Conservation (phyloP, 1,284 basidiomycete genomes). For the Pseudozyma sp. region DNA sequence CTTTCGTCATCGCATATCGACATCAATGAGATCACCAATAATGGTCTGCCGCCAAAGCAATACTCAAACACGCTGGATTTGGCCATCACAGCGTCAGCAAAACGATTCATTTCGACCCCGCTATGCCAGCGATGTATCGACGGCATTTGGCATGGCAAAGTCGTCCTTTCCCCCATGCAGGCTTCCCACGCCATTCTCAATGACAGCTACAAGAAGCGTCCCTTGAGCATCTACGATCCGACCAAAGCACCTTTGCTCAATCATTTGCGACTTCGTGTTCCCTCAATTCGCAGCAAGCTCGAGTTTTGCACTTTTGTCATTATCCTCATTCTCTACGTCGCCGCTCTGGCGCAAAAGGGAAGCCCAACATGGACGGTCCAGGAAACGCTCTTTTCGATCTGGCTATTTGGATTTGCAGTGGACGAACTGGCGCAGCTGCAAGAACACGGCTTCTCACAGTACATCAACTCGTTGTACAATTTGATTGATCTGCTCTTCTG, state of each 20-base stretch:
- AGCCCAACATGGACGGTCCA: slow-evolving; percentile 48
- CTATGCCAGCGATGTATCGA: slow-evolving; percentile 63
- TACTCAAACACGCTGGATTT: slow-evolving; percentile 60
- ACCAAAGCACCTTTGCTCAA: slow-evolving; percentile 90
- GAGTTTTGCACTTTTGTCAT: slow-evolving; percentile 81
- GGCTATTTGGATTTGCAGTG: slow-evolving; percentile 78
- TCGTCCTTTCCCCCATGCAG: slow-evolving; percentile 51
- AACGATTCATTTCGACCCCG: slow-evolving; percentile 61
- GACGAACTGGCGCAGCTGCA: slow-evolving; percentile 94
- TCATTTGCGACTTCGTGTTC: slow-evolving; percentile 94
- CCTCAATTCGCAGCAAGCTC: slow-evolving; percentile 85
- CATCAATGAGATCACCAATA: slow-evolving; percentile 22
- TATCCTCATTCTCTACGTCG: slow-evolving; percentile 61
- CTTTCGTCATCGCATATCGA: slow-evolving; percentile 34
- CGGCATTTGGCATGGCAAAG: slow-evolving; percentile 60
- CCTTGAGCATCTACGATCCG: slow-evolving; percentile 93
- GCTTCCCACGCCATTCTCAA: slow-evolving; percentile 58
- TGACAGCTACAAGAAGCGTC: slow-evolving; percentile 90
- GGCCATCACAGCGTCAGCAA: slow-evolving; percentile 60
- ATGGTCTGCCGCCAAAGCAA: slow-evolving; percentile 41
- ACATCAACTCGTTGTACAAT: slow-evolving; percentile 66
- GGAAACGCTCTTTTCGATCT: slow-evolving; percentile 59
- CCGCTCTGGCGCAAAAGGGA: slow-evolving; percentile 63
- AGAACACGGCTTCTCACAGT: slow-evolving; percentile 88
- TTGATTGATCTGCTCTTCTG: slow-evolving; percentile 60